Base-by-base conservation (phyloP, 2,329 filamentous ascomycete species). In the Xylariaceae sp. region DNA sequence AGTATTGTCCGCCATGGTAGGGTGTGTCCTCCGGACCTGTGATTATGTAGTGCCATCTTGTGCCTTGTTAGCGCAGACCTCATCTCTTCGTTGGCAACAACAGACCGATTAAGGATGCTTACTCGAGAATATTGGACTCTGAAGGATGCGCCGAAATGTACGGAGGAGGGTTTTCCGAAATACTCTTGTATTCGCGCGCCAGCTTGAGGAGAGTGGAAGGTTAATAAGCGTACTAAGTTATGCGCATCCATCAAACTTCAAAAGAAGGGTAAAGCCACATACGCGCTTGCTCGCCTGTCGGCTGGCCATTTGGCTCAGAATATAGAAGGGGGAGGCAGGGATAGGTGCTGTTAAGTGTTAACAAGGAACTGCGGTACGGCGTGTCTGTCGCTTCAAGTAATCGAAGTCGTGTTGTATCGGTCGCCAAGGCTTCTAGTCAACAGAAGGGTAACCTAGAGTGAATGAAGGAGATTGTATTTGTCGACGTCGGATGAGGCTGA, bases 1-100 rank as follows among this genome's bases (percentile, higher is more conserved):
- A 98, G 70, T 97, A 98, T 64, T 98, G 92, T 31, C 92, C 92
- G 58, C 83, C 81, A 55, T 94, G 80, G 62, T 98, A 98, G 2
- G 92, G 90, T 1, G 92, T 98, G 44, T 89, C 79, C 45, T 94
- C 88, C 23, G 92, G 90, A 2, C 92, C 92, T 26, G 89, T 96
- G 51, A 97, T 85, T 59, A 96, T 86, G 68, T 94, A 94, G 67
- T 94, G 88, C 88, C 88, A 94, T 67, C 83, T 85, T 56, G 23
- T 35, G 31, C 36, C 21, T 35, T 44, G 43, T 48, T 31, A 48
- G 46, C 37, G 47, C 41, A 11, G 21, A 11, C 21, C 7, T 31
- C 31, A 16, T 44, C 49, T 36, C 26, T 36, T n/a, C n/a, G n/a
- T n/a, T n/a, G n/a, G n/a, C n/a, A n/a, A n/a, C n/a, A n/a, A n/a